Evolutionary conservation across 345 rosid genomes (phyloP).

Genomic region (Hirschfeldia incana): DNA sequence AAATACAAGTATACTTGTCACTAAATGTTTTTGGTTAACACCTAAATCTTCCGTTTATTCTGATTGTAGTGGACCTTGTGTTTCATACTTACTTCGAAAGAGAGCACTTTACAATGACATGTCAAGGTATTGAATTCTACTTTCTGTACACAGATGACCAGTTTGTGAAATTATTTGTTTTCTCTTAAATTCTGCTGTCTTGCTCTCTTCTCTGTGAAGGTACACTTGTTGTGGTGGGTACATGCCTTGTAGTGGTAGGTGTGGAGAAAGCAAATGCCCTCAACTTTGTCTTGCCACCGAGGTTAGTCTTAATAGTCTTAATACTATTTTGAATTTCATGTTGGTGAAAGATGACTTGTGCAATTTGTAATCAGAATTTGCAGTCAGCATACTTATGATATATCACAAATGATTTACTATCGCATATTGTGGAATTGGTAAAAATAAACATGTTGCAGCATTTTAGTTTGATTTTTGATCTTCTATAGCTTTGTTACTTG

Average conservation of each 20-base stretch:
- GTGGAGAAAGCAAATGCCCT: slow-evolving; percentile 79
- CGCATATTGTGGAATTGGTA: neutral
- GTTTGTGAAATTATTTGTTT: neutral
- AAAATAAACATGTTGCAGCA: neutral
- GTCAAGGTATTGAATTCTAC: slow-evolving; percentile 63
- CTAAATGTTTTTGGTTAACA: neutral
- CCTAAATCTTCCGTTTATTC: neutral
- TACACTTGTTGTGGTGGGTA: slow-evolving; percentile 97
- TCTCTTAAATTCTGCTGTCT: slow-evolving; percentile 43
- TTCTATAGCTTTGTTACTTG: neutral
- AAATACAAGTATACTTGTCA: neutral
- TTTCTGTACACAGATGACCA: neutral
- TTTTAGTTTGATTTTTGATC: neutral
- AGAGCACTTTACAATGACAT: slow-evolving; percentile 71
- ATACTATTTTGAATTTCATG: neutral
- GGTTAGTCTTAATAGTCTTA: slow-evolving; percentile 38
- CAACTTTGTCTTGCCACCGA: slow-evolving; percentile 79
- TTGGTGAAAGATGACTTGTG: neutral
- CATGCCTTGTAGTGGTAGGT: slow-evolving; percentile 93
- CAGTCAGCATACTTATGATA: neutral
- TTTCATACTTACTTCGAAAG: slow-evolving; percentile 68
- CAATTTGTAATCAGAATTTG: neutral
- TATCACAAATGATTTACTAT: neutral
- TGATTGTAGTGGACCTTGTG: slow-evolving; percentile 58
- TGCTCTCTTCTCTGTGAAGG: slow-evolving; percentile 43